phyloP scores from a whole-genome alignment of 257 asterid genomes.

The Avicennia marina region DNA sequence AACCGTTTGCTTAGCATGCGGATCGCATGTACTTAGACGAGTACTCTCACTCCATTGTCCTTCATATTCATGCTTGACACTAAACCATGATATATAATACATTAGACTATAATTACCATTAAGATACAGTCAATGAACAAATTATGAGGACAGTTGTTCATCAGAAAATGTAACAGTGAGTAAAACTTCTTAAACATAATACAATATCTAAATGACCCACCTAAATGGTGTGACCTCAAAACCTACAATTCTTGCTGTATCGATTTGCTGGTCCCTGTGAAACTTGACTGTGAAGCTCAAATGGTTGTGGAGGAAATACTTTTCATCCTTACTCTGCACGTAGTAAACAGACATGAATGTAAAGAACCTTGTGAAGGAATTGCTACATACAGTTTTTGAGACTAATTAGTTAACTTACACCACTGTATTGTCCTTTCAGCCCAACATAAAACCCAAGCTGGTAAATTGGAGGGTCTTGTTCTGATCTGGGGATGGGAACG shows the following conservation, averaged over 20 bases:
- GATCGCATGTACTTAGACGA: slow-evolving; percentile 57
- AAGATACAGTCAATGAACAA: not conserved
- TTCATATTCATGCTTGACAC: slow-evolving; percentile 65
- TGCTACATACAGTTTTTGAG: not conserved
- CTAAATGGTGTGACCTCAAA: slow-evolving; percentile 71
- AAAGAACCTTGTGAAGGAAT: not conserved
- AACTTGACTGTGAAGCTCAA: slow-evolving; percentile 56
- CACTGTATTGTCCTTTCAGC: slow-evolving; percentile 59
- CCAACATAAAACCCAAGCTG: slow-evolving; percentile 66
- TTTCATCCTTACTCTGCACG: slow-evolving; percentile 58
- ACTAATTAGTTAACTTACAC: slow-evolving; percentile 35
- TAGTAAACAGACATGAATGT: slow-evolving; percentile 1
- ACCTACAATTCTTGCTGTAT: slow-evolving; percentile 64
- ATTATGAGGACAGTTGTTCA: too few relatives aligned
- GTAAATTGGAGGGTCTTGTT: slow-evolving; percentile 54
- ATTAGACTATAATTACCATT: slow-evolving; percentile 7
- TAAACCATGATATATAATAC: slow-evolving; percentile 22
- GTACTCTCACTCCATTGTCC: slow-evolving; percentile 44
- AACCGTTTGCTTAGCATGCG: slow-evolving; percentile 48
- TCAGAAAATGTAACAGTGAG: not conserved
- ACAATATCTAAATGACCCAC: slow-evolving; percentile 24
- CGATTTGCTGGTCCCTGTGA: slow-evolving; percentile 55
- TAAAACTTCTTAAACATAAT: not conserved
- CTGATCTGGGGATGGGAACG: slow-evolving; percentile 52
- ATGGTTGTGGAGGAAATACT: slow-evolving; percentile 62